A percentile compares a stretch with the other conserved stretches of the same genome.
Conservation (phyloP, 768 basidiomycete species). For the Auriculariales sp. region DNA sequence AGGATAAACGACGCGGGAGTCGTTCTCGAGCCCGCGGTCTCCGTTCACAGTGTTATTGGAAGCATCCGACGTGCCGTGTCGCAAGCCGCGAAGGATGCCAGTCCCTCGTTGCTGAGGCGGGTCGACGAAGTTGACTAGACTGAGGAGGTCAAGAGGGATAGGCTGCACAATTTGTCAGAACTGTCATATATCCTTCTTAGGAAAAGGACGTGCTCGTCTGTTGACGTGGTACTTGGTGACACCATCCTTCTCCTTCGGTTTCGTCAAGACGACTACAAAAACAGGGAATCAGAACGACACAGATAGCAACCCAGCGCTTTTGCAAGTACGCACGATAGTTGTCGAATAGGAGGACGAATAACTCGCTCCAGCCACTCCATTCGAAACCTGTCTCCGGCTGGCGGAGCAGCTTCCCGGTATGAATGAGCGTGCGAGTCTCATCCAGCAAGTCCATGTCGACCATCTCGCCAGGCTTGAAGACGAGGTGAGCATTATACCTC, state of each 20-base stretch:
- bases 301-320: too few species aligned
- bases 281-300: background rate
- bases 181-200: background rate
- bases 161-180: conserved; percentile 35
- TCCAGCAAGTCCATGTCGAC: conserved; percentile 86
- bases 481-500: conserved; percentile 66
- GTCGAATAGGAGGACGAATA: conserved; percentile 85
- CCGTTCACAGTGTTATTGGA: conserved; percentile 8
- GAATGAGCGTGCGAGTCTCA: conserved; percentile 68
- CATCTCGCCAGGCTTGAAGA: conserved; percentile 65
- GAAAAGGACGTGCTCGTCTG: conserved; percentile 41
- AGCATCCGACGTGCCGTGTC: conserved; percentile 17
- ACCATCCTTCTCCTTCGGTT: conserved; percentile 65
- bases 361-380: conserved; percentile 82
- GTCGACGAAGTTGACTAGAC: conserved; percentile 72
- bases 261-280: conserved; percentile 71
- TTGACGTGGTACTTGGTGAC: conserved; percentile 66
- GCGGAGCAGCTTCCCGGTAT: conserved; percentile 68
- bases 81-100: conserved; percentile 55
- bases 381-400: conserved; percentile 82
- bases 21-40: conserved; percentile 28
- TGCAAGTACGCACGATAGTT: conserved; percentile 65
- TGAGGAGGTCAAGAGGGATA: conserved; percentile 82
- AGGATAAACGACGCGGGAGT: conserved; percentile 71
- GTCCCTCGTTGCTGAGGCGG: conserved; percentile 59